Percentiles rank a stretch among this genome's conserved stretches.
These are phyloP conservation scores for Vigna nakashimae DNA, from an alignment of 306 rosid genomes.

Conservation along the genomic window DNA sequence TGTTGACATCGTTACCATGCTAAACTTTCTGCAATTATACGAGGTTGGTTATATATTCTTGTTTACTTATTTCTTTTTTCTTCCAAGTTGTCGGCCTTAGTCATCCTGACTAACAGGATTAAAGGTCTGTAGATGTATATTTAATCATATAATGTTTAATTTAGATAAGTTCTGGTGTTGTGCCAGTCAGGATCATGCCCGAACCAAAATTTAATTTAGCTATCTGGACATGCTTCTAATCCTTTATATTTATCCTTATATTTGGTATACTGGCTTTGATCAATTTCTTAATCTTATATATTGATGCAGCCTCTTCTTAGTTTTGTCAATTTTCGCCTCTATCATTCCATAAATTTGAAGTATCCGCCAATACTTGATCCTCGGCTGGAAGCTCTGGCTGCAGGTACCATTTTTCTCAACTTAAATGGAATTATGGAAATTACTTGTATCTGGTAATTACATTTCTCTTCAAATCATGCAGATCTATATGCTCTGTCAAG, in stretches of 20 bases:
- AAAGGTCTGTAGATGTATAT: not conserved
- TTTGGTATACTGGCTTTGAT: constrained; percentile 6
- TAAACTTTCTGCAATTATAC: constrained; percentile 77
- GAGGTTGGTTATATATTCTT: constrained; percentile 61
- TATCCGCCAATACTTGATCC: constrained; percentile 92
- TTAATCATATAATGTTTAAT: not conserved
- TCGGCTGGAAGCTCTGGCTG: constrained; percentile 79
- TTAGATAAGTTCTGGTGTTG: not conserved
- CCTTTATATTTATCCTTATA: not conserved
- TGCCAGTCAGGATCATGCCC: not conserved
- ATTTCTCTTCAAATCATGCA: constrained; percentile 46
- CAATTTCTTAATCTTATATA: constrained; percentile 13
- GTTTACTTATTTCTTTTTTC: not conserved
- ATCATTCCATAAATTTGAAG: constrained; percentile 76
- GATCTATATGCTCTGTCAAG: constrained; percentile 86
- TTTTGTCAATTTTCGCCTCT: constrained; percentile 77
- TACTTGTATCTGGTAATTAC: not conserved
- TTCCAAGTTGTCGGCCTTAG: not conserved
- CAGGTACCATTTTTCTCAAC: constrained; percentile 53
- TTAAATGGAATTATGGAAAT: not conserved
- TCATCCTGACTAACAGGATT: constrained; percentile 1
- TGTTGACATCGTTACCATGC: constrained; percentile 75
- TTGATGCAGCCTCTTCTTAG: constrained; percentile 74
- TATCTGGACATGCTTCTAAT: constrained; percentile 9
- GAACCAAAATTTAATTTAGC: constrained; percentile 19